phyloP scores from a whole-genome alignment of 208 protist species.

The Trypanosoma lewisi region DNA sequence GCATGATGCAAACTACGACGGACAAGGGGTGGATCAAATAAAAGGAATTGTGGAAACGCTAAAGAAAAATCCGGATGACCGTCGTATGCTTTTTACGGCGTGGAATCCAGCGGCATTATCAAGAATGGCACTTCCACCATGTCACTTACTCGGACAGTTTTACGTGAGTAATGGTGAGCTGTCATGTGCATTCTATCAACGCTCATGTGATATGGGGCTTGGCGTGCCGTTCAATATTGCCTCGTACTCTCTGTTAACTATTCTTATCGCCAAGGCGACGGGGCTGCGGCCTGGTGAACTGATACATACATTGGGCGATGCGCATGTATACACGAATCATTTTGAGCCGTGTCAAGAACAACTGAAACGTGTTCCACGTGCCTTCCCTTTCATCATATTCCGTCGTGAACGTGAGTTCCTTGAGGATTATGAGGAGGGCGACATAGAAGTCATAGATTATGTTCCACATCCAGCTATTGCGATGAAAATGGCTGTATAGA shows the following conservation, averaged over 20 bases:
- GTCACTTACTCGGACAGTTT: constrained; percentile 98
- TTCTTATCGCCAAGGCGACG: constrained; percentile 90
- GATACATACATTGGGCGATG: constrained; percentile 97
- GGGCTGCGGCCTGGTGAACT: constrained; percentile 96
- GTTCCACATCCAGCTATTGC: constrained; percentile 93
- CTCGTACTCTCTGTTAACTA: constrained; percentile 95
- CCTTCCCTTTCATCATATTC: constrained; percentile 92
- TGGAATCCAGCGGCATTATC: constrained; percentile 96
- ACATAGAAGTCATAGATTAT: constrained; percentile 96
- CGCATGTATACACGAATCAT: constrained; percentile 98
- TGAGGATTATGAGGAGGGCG: constrained; percentile 91
- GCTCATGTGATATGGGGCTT: constrained; percentile 96
- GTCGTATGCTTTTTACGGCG: constrained; percentile 96
- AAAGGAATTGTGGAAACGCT: constrained; percentile 89
- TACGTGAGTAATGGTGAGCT: constrained; percentile 95
- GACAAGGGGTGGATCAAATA: constrained; percentile 97
- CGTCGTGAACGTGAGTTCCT: constrained; percentile 69
- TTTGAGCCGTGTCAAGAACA: constrained; percentile 95
- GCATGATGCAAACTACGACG: constrained; percentile 87
- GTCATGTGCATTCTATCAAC: constrained; percentile 94
- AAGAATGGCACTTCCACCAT: constrained; percentile 98
- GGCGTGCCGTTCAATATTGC: constrained; percentile 99
- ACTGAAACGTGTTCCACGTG: constrained; percentile 83
- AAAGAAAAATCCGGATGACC: constrained; percentile 92
- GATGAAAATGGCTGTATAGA: constrained; percentile 97